These are phyloP conservation scores for Raphanus hybrid DNA, from an alignment of 441 rosid species.

Conservation along the genomic window DNA sequence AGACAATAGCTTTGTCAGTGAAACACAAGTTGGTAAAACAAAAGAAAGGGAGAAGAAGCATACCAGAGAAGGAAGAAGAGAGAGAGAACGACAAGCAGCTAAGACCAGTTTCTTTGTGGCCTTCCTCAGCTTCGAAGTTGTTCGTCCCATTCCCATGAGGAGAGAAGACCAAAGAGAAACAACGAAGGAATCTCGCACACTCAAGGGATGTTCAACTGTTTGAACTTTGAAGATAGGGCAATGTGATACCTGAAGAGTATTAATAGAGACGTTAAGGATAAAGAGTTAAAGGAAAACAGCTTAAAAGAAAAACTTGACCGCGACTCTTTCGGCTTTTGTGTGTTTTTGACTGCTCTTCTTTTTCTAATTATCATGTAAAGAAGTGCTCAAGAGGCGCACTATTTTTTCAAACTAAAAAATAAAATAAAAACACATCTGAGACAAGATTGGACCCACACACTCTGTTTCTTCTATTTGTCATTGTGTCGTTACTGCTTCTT, in stretches of 20 bases:
- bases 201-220: neutral
- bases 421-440: neutral
- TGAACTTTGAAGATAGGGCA: slow-evolving; percentile 16
- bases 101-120: slow-evolving; percentile 66
- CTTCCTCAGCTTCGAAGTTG: slow-evolving; percentile 60
- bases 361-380: slow-evolving; percentile 10
- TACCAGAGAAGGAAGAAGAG: slow-evolving; percentile 48
- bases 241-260: neutral
- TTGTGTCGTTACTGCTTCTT: neutral
- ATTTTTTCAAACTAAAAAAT: neutral
- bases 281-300: slow-evolving; percentile 8
- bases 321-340: slow-evolving; percentile 11
- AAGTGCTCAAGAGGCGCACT: slow-evolving; percentile 18
- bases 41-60: slow-evolving; percentile 13
- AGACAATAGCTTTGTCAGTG: slow-evolving; percentile 11
- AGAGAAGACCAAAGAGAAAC: neutral
- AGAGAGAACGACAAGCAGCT: slow-evolving; percentile 66
- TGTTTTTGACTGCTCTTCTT: slow-evolving; percentile 2
- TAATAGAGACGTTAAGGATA: slow-evolving; percentile 16
- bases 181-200: neutral
- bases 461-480: neutral
- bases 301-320: neutral
- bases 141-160: slow-evolving; percentile 51
- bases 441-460: slow-evolving; percentile 30
- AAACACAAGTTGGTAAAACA: neutral